phyloP scores from a whole-genome alignment of 306 rosid species.

The Dalbergia oliveri region DNA sequence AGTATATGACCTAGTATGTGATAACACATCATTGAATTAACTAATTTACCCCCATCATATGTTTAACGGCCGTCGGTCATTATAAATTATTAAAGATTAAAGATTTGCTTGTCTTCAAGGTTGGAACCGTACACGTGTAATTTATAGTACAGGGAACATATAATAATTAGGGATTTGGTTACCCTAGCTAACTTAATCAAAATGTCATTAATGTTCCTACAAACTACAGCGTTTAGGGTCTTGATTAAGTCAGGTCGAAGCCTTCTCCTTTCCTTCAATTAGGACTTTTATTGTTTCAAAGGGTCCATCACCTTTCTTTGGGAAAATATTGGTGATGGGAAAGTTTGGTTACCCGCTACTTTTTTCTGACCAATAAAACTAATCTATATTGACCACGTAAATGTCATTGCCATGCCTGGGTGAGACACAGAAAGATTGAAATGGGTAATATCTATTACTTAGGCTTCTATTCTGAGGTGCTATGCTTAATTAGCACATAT shows the following conservation, averaged over 20 bases:
- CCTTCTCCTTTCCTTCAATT: conserved; percentile 48
- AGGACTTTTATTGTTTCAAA: conserved; percentile 55
- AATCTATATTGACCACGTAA: conserved; percentile 42
- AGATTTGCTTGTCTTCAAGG: conserved; percentile 1
- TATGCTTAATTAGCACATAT: conserved; percentile 51
- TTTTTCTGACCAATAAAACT: conserved; percentile 69
- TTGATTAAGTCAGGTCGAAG: conserved; percentile 65
- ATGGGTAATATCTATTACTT: conserved; percentile 10
- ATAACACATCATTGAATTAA: conserved; percentile 37
- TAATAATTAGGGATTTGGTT: not conserved
- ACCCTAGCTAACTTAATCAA: conserved; percentile 31
- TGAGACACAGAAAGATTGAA: conserved; percentile 32
- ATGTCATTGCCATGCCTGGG: conserved; percentile 39
- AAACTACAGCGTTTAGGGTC: conserved; percentile 45
- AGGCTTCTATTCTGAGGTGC: conserved; percentile 40
- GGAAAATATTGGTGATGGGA: conserved; percentile 72
- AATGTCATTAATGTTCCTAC: conserved; percentile 23
- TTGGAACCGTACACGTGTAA: conserved; percentile 45
- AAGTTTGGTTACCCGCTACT: conserved; percentile 94
- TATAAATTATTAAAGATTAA: conserved; percentile 28
- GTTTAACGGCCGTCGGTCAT: conserved; percentile 40
- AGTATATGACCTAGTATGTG: conserved; percentile 11
- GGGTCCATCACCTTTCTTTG: conserved; percentile 58
- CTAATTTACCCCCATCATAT: conserved; percentile 40
- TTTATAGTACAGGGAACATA: not conserved